Conservation (phyloP, 2,329 filamentous ascomycete species). For the Aspergillus neoniger region DNA sequence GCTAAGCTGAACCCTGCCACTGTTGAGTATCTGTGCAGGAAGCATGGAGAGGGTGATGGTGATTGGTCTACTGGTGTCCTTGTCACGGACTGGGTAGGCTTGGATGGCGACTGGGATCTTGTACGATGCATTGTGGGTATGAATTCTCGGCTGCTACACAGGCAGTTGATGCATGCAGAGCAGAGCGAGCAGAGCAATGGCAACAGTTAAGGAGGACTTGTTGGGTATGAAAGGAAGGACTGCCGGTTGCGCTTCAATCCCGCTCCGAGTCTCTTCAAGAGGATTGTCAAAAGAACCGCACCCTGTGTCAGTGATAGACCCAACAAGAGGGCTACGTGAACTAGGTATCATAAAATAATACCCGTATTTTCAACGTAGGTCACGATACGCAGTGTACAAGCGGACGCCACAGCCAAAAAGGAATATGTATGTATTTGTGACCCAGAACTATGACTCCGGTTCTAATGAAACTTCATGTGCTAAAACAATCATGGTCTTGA, state of each 20-base stretch:
- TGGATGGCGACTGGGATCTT: constrained; percentile 85
- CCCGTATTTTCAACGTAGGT: neutral
- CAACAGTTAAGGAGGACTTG: neutral
- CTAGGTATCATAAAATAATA: neutral
- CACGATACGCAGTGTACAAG: neutral
- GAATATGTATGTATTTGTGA: constrained; percentile 1
- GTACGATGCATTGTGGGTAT: constrained; percentile 84
- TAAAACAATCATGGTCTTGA: constrained; percentile 22
- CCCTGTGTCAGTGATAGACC: neutral
- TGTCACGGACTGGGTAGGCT: constrained; percentile 90
- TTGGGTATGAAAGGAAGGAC: neutral
- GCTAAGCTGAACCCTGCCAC: constrained; percentile 79
- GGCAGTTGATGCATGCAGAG: constrained; percentile 22
- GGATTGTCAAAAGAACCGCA: neutral
- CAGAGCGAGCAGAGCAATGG: neutral
- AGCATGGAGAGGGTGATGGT: constrained; percentile 52
- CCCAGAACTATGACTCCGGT: constrained; percentile 9
- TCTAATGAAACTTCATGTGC: constrained; percentile 15
- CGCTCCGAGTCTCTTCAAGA: no score
- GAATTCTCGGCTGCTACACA: constrained; percentile 66
- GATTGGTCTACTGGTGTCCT: constrained; percentile 83
- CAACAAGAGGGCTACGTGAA: neutral
- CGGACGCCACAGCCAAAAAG: neutral
- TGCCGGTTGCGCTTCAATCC: no score
- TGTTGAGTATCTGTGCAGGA: constrained; percentile 59